These are phyloP conservation scores for Eucalyptus paniculata DNA, from an alignment of 345 rosid genomes.

Conservation along the genomic window DNA sequence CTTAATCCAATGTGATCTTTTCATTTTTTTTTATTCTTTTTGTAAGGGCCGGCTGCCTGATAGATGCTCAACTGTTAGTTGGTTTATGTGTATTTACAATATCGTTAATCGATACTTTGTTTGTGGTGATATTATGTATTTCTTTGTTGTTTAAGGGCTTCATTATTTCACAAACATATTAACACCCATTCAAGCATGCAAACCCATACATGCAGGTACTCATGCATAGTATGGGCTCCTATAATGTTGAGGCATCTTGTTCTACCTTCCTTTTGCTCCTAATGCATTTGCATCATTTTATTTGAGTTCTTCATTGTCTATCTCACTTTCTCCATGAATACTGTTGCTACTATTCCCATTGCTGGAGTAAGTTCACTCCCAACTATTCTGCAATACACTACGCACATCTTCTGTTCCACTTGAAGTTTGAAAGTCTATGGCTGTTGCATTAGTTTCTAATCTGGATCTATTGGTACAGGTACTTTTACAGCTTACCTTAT, in stretches of 20 bases:
- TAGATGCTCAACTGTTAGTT: background rate
- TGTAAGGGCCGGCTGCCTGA: background rate
- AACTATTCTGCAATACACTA: background rate
- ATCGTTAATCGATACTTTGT: background rate
- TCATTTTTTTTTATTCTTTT: background rate
- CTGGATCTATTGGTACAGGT: conserved; percentile 30
- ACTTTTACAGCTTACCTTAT: conserved; percentile 79
- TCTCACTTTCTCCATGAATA: background rate
- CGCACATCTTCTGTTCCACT: background rate
- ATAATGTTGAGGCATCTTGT: background rate
- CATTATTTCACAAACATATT: background rate
- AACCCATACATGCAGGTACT: background rate
- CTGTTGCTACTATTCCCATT: background rate
- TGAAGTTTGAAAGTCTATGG: background rate
- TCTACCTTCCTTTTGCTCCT: background rate
- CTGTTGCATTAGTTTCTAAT: background rate
- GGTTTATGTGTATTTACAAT: background rate
- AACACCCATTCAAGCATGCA: background rate
- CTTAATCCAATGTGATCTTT: background rate
- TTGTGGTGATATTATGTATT: background rate
- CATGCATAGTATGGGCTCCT: background rate
- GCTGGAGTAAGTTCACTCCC: background rate
- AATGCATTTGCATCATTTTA: background rate
- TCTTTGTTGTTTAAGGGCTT: background rate
- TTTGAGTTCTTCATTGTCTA: background rate